Conservation (phyloP, 2,329 filamentous ascomycete genomes). For the Dothideomycetes sp. region DNA sequence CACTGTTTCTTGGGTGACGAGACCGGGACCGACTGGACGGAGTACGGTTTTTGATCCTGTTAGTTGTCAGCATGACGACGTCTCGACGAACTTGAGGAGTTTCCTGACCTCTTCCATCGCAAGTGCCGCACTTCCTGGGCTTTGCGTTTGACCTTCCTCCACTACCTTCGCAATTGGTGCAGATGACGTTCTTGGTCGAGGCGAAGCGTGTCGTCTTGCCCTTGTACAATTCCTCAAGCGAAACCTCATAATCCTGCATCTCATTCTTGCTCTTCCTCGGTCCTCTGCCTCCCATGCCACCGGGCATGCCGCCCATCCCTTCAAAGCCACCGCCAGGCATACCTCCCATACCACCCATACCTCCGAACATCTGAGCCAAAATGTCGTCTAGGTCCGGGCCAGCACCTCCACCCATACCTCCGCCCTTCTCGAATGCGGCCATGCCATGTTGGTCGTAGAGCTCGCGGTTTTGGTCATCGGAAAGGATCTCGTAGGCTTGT, state of each 20-base stretch:
- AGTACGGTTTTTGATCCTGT: slow-evolving; percentile 62
- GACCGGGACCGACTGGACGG: slow-evolving; percentile 74
- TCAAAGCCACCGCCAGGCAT: slow-evolving; percentile 46
- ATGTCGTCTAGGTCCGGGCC: slow-evolving; percentile 87
- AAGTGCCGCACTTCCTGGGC: slow-evolving; percentile 70
- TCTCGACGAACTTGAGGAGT: background rate
- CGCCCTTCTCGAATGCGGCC: slow-evolving; percentile 79
- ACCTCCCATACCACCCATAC: slow-evolving; percentile 46
- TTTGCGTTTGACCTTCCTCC: slow-evolving; percentile 91
- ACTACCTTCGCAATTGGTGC: slow-evolving; percentile 74
- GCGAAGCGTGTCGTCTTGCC: slow-evolving; percentile 97
- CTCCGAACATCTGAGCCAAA: slow-evolving; percentile 78
- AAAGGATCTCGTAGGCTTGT: slow-evolving; percentile 95
- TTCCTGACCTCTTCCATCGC: slow-evolving; percentile 60
- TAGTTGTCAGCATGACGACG: slow-evolving; percentile 1
- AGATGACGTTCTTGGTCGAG: slow-evolving; percentile 88
- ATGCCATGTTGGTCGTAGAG: slow-evolving; percentile 93
- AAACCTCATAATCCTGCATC: slow-evolving; percentile 84
- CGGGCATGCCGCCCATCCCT: slow-evolving; percentile 48
- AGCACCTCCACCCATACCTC: slow-evolving; percentile 53
- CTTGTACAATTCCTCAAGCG: slow-evolving; percentile 92
- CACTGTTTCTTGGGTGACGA: slow-evolving; percentile 72
- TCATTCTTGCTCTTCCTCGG: slow-evolving; percentile 71
- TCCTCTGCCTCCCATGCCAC: slow-evolving; percentile 25
- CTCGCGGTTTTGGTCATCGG: slow-evolving; percentile 85